Evolutionary conservation across 176 grass and related monocot species (phyloP), one percentile per base, ranked within the genome.

Genomic region (Eleusine indica): DNA sequence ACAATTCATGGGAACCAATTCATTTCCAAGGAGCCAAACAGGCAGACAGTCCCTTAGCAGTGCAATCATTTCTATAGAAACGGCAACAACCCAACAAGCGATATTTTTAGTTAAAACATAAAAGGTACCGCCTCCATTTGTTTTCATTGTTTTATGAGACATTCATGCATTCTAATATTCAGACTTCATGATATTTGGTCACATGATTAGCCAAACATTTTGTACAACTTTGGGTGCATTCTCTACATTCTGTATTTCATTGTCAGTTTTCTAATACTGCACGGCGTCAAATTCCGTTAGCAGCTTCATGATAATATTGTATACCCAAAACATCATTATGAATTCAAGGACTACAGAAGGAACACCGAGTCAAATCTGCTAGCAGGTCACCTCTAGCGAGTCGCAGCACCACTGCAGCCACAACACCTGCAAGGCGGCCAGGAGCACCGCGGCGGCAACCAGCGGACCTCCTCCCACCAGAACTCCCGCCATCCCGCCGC

Each of bases 351-450:
- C 32, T 40, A 37, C 46, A 37, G 0, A 73, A 71, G 25, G 48
- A 66, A 29, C 51, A 72, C 4, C 39, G 18, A 40, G 47, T 41
- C 14, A 3, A 44, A 62, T 14, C 48, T 39, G 38, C 6, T 10
- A 68, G 7, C 74, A 44, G 12, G 14, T 77, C 77, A 89, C 87
- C 87, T 89, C 77, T 16, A 54, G 22, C 35, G 57, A 84, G 47
- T 76, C 38, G 30, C 71, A 17, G 46, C 75, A 32, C 73, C 75
- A 70, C 65, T 60, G 61, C 32, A 84, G 49, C 85, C 80, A 84
- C 19, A 75, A 46, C 46, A 87, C 75, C 70, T 80, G 85, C 65
- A 80, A 68, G 46, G 70, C 65, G 8, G 85, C 65, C 32, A 91
- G 77, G 46, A 83, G 19, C 11, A 81, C 64, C 0, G 85, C 89